Evolutionary conservation across 306 rosid species (phyloP), one percentile per base, ranked within the genome.

Genomic region (Crataegus laevigata): DNA sequence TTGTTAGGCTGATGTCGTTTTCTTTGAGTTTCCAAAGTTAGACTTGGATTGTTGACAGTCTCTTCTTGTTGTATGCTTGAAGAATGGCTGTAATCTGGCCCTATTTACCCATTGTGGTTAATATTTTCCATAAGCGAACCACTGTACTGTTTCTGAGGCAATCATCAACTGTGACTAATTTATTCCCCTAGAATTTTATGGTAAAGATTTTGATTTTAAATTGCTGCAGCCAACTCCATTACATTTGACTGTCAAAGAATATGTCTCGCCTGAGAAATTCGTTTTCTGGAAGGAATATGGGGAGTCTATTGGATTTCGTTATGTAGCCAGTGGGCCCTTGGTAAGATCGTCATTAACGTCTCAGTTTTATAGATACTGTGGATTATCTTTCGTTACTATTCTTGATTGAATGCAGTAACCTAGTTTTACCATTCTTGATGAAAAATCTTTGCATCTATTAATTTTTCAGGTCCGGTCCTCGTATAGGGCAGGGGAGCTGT

Each of bases 321-420:
- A 91, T 22, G 96, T 94, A 52, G 98, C 98, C 73, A 91, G 97
- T 72, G 97, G 96, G n/a, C 97, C 97, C 30, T 82, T 94, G 97
- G 97, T 94, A 82, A 80, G 90, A 77, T 84, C 71, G 71, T 54
- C 43, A 11, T 75, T 69, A 47, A 15, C 25, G 43, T 54, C 38
- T 34, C 30, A 60, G 60, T 60, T 71, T 12, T 66, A 43, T 40
- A 60, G 34, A 75, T 63, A 74, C 47, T 69, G 30, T 32, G 65
- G 60, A 14, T 54, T n/a, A 63, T 40, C 79, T 85, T 73, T 63
- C 19, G 59, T 71, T 40, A 60, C 19, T 21, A 28, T 61, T 26
- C 30, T 64, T 71, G 67, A 45, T 62, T 66, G 60, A 34, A 63
- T 38, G 29, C 47, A 60, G 18, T 69, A 11, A 72, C 58, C 59